Conservation (phyloP, 805 yeast genomes). For the Ogataea naganishii region DNA sequence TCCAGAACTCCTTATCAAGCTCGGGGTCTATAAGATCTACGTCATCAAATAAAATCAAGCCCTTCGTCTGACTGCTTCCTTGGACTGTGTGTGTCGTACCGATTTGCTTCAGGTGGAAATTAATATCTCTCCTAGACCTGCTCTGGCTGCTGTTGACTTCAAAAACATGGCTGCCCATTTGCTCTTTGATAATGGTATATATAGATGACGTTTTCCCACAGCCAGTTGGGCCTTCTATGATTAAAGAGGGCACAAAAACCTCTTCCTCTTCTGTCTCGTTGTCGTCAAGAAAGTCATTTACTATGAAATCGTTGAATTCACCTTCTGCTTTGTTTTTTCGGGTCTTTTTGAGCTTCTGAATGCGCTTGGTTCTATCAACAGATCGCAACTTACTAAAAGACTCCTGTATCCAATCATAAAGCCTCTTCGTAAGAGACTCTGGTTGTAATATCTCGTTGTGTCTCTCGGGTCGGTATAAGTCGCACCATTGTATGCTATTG, state of each 20-base stretch:
- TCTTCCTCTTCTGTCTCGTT: constrained; percentile 27
- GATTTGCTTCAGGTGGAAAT: constrained; percentile 60
- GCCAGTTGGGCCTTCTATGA: constrained; percentile 64
- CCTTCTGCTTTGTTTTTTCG: constrained; percentile 10
- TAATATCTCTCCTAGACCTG: constrained; percentile 65
- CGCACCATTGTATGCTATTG: constrained; percentile 28
- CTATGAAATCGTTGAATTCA: constrained; percentile 30
- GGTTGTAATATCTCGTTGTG: constrained; percentile 28
- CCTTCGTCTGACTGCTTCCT: constrained; percentile 28
- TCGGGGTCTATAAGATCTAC: constrained; percentile 72
- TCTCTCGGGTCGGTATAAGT: constrained; percentile 31
- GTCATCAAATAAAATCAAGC: constrained; percentile 76
- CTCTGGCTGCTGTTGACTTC: constrained; percentile 73
- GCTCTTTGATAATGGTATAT: constrained; percentile 53
- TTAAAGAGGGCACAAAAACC: constrained; percentile 52
- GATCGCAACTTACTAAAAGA: constrained; percentile 25
- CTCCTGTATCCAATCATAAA: constrained; percentile 31
- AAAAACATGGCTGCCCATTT: constrained; percentile 59
- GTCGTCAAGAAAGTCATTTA: constrained; percentile 21
- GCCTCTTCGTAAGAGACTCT: constrained; percentile 10
- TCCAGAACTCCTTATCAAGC: constrained; percentile 78
- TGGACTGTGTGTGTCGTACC: constrained; percentile 80
- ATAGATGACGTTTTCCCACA: constrained; percentile 73
- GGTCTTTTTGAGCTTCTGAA: constrained; percentile 11
- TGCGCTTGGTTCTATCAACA: constrained; percentile 20